Base-by-base conservation (phyloP, 495 filamentous ascomycete genomes). In the Aspergillus hancockii region DNA sequence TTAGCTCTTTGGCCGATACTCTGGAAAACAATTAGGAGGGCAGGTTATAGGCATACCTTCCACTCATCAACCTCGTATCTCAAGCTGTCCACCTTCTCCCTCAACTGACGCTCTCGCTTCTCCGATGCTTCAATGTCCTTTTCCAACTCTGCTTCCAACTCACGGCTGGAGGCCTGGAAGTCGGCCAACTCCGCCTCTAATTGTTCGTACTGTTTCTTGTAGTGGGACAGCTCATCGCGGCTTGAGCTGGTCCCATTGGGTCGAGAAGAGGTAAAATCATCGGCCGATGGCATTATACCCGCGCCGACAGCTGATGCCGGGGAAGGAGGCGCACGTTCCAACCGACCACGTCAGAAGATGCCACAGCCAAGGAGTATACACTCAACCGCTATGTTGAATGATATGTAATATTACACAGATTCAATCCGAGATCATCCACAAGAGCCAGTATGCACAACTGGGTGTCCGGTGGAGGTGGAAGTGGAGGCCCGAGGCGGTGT, bases 51-150 rank as follows among this genome's bases (percentile, higher is more conserved):
- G 66, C 85, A 68, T 79, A 96, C 93, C 85, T 98, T 97, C 94
- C 94, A 98, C 75, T 98, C 94, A 19, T 97, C 93, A 0, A 93
- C 92, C 68, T 97, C 92, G 67, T 91, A 97, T 55, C 83, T 84
- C 65, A 96, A 70, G 25, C 75, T 80, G 67, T 98, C 94, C 2
- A 90, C 87, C 75, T 94, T 96, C 71, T 93, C 88, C 69, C 91
- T 85, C 65, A 98, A 74, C 57, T 84, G 80, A 57, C 91, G 83
- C 72, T 98, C 94, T 64, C 90, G 84, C 77, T 94, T 93, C 81
- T 98, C 94, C 40, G 92, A 91, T 21, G 90, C 90, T 71, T 98
- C 95, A 49, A 98, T 84, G 70, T 98, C 94, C 81, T 92, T 94
- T 76, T 98, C 94, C 49, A 98, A 80, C 73, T 98, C 95, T 41